Evolutionary conservation across 331 rosid species (phyloP), one percentile per base, ranked within the genome.

Genomic region (Spiraea crenata): DNA sequence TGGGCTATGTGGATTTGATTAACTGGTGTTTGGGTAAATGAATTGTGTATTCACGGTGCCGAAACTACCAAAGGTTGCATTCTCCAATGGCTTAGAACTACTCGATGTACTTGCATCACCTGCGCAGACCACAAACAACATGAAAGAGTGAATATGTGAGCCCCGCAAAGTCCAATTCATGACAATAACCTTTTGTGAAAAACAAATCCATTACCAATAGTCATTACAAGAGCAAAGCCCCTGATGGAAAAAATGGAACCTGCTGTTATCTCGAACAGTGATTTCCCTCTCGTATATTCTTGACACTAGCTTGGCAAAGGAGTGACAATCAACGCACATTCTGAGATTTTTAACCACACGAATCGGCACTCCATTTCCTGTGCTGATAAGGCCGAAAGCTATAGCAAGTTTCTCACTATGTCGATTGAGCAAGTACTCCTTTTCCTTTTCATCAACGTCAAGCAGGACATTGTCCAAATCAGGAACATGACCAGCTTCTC

Each of bases 401-500:
- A 90, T 79, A 78, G 96, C 98, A 63, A 85, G 76, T 67, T 92
- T 92, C 84, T 90, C 96, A 56, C 98, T 85, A 34, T 88, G 96
- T 13, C 80, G 80, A 73, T 84, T 75, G 68, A 92, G 92, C 73
- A 90, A 70, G 70, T 80, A 77, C 76, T 83, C 82, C 67, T 90
- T 90, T 80, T 85, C 92, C 50, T 63, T 77, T 49, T 83, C 89
- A 66, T 88, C 90, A 51, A 92, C 88, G 58, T 92, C 90, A 35
- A 92, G 77, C 72, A 88, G 77, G 41, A 92, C 93, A 75, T 88
- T 90, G 61, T 78, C 82, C 80, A 85, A 65, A 81, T 92, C 92
- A 63, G 98, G 93, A 76, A 82, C 82, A 77, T 85, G 85, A 48
- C 97, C 96, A 16, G 57, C 84, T 66, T 71, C 73, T 34, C 50